Evolutionary conservation across 768 basidiomycete genomes (phyloP).

Genomic region (Auriscalpium microsporum): DNA sequence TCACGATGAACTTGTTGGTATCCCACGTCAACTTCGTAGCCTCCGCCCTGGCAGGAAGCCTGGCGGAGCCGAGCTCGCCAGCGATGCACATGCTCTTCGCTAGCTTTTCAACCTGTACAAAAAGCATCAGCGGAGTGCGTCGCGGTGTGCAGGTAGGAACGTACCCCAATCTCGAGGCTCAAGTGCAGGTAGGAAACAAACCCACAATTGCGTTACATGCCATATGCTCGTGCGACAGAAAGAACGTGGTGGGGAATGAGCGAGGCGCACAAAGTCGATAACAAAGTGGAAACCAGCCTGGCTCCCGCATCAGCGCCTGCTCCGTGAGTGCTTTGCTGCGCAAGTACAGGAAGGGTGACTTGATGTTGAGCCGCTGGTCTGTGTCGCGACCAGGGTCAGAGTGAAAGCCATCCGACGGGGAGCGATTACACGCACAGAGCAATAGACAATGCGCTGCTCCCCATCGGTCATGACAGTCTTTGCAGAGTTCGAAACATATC

Average conservation of each 20-base stretch:
- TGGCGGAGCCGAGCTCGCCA: slow-evolving; percentile 43
- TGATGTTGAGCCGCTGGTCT: slow-evolving; percentile 36
- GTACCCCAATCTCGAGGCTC: not conserved
- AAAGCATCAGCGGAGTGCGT: not conserved
- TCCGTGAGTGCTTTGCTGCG: slow-evolving; percentile 75
- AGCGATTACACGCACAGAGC: slow-evolving; percentile 45
- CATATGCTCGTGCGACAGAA: no score
- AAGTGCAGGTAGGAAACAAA: not conserved
- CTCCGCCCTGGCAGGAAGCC: slow-evolving; percentile 34
- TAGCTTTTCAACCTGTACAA: slow-evolving; percentile 37
- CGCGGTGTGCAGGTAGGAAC: not conserved
- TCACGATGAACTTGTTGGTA: slow-evolving; percentile 37
- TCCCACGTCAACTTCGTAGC: slow-evolving; percentile 33
- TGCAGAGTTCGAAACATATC: slow-evolving; percentile 66
- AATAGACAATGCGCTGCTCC: slow-evolving; percentile 56
- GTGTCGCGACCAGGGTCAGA: not conserved
- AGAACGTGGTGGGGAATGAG: no score
- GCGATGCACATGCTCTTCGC: slow-evolving; percentile 46
- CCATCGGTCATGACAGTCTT: slow-evolving; percentile 42
- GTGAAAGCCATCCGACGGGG: not conserved
- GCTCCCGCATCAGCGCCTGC: slow-evolving; percentile 15
- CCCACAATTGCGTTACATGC: no score
- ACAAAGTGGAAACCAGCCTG: not conserved
- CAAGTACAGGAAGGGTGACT: slow-evolving; percentile 43
- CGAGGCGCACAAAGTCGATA: not conserved